Evolutionary conservation across 192 early-diverging fungal genomes (phyloP).

Genomic region (Jimgerdemannia flammicorona): DNA sequence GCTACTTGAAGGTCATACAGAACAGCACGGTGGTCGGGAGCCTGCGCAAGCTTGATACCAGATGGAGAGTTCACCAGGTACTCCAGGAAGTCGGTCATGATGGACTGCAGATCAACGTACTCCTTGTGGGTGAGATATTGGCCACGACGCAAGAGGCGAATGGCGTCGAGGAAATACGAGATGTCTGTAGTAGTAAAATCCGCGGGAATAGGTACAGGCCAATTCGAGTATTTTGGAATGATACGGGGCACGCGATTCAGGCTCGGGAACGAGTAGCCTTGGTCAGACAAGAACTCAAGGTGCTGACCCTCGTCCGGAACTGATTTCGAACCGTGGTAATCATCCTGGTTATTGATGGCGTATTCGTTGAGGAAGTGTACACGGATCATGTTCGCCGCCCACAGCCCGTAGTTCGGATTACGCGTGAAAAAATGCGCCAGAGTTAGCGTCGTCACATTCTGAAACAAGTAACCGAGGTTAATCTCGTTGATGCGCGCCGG

Average conservation of each 20-base stretch:
- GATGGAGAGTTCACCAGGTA: constrained; percentile 50
- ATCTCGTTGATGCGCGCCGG: constrained; percentile 5
- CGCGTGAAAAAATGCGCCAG: constrained; percentile 50
- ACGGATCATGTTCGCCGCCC: constrained; percentile 53
- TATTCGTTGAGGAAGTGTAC: constrained; percentile 42
- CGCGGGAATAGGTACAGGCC: constrained; percentile 26
- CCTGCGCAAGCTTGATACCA: constrained; percentile 45
- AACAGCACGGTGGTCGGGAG: constrained; percentile 52
- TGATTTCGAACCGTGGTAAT: constrained; percentile 32
- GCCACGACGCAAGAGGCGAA: constrained; percentile 43
- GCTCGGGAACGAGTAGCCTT: constrained; percentile 59
- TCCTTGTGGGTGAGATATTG: constrained; percentile 55
- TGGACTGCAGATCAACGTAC: constrained; percentile 46
- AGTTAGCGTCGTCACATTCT: constrained; percentile 51
- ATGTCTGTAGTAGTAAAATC: constrained; percentile 47
- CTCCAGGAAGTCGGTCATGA: constrained; percentile 49
- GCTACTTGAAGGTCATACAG: constrained; percentile 54
- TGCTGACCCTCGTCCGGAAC: constrained; percentile 40
- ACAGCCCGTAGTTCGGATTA: constrained; percentile 44
- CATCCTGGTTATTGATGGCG: constrained; percentile 43
- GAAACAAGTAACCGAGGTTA: constrained; percentile 29
- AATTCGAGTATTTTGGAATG: constrained; percentile 33
- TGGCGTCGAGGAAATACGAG: constrained; percentile 46
- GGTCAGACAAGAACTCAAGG: constrained; percentile 46
- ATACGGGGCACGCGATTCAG: constrained; percentile 46